These are phyloP conservation scores for Fraxinus velutina DNA, from an alignment of 305 asterid genomes.

Conservation along the genomic window DNA sequence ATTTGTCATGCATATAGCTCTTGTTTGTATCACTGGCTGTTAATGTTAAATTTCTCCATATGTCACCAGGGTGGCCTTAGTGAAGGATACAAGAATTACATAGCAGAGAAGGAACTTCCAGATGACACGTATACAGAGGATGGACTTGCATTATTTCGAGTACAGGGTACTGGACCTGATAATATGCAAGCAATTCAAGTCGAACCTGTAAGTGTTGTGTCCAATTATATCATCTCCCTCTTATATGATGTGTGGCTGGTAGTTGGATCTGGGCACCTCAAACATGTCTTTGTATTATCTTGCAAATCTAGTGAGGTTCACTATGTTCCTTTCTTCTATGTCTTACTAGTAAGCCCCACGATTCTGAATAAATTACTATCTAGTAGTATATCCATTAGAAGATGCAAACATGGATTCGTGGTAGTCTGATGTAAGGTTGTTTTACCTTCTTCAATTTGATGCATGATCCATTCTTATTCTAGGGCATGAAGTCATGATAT, in stretches of 20 bases:
- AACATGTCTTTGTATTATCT: neutral
- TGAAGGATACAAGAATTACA: conserved; percentile 53
- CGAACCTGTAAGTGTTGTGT: conserved; percentile 56
- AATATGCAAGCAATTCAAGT: conserved; percentile 95
- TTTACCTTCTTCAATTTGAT: neutral
- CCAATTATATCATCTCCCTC: neutral
- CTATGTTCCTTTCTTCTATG: neutral
- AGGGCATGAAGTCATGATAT: neutral
- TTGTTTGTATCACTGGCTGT: conserved; percentile 18
- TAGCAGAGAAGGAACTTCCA: conserved; percentile 56
- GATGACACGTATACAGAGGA: conserved; percentile 67
- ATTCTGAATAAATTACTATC: neutral
- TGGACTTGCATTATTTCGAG: conserved; percentile 66
- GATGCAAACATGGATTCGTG: neutral
- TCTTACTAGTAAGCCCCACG: neutral
- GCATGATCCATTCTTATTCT: neutral
- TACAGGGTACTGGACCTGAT: conserved; percentile 69
- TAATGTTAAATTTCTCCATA: conserved; percentile 19
- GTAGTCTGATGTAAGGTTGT: neutral
- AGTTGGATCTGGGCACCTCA: neutral
- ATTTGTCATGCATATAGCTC: neutral
- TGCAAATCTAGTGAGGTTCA: neutral
- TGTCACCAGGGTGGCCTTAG: conserved; percentile 68
- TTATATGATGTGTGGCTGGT: conserved; percentile 3
- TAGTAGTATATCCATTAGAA: neutral